Percentiles rank a stretch among this genome's conserved stretches.
Evolutionary conservation across 108 stramenopile species (phyloP).

Genomic region (Fistulifera solaris): DNA sequence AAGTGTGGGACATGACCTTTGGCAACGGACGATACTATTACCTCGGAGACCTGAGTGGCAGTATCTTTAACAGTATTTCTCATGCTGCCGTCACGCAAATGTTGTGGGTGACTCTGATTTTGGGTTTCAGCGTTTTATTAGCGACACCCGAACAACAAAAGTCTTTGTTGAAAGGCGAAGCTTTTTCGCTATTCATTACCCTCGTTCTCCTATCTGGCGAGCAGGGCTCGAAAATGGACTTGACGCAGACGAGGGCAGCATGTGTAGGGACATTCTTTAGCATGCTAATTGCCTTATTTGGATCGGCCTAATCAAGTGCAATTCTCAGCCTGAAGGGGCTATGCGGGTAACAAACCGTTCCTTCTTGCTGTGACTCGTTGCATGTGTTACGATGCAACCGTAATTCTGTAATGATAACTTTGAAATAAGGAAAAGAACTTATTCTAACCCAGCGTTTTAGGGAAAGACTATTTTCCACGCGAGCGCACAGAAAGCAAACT

Average conservation of each 20-base stretch:
- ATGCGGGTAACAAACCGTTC: too few relatives aligned
- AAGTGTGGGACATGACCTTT: constrained; percentile 1
- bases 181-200: neutral
- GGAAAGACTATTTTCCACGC: too few relatives aligned
- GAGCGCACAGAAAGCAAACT: too few relatives aligned
- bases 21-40: neutral
- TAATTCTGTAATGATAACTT: too few relatives aligned
- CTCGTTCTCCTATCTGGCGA: neutral
- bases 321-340: too few relatives aligned
- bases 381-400: too few relatives aligned
- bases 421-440: too few relatives aligned
- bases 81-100: neutral
- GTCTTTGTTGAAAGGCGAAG: constrained; percentile 1
- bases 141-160: constrained; percentile 7
- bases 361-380: too few relatives aligned
- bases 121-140: neutral
- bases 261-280: constrained; percentile 7
- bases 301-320: too few relatives aligned
- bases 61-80: neutral
- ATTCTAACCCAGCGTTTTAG: too few relatives aligned
- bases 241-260: neutral
- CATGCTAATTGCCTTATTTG: constrained; percentile 5
- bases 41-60: neutral
- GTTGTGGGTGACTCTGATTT: constrained; percentile 4
- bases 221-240: constrained; percentile 2